These are phyloP conservation scores for Dalbergia cultrata DNA, from an alignment of 306 rosid species.

Conservation along the genomic window DNA sequence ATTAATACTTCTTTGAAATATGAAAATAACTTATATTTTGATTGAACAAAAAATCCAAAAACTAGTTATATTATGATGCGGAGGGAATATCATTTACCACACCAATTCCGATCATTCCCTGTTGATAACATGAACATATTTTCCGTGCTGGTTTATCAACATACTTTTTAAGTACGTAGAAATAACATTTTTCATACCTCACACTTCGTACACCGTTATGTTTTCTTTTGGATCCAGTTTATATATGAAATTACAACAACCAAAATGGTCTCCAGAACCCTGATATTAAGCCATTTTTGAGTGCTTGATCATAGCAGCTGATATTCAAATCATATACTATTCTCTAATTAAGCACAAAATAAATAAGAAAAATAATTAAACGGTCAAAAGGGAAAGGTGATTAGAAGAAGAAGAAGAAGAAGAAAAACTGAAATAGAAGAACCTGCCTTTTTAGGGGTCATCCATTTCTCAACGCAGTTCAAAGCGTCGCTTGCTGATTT, in stretches of 20 bases:
- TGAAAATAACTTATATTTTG: no score
- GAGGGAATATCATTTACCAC: no score
- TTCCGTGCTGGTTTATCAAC: no score
- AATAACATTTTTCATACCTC: no score
- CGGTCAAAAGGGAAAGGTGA: no score
- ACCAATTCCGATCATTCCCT: no score
- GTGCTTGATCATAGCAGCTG: not conserved
- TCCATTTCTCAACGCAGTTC: conserved; percentile 74
- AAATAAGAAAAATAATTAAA: not conserved
- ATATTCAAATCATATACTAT: not conserved
- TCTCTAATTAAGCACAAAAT: not conserved
- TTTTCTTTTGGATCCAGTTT: not conserved
- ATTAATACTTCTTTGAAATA: no score
- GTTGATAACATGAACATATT: no score
- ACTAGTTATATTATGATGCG: no score
- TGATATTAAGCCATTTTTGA: not conserved
- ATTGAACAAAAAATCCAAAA: no score
- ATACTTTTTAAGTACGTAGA: no score
- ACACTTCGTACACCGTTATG: not conserved
- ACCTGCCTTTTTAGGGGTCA: conserved; percentile 68
- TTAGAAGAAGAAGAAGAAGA: not conserved
- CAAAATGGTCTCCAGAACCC: not conserved
- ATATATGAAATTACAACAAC: not conserved
- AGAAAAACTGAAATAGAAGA: not conserved
- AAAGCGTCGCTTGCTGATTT: conserved; percentile 61